Conservation (phyloP, 805 yeast species). For the Saccharomycopsis microspora region DNA sequence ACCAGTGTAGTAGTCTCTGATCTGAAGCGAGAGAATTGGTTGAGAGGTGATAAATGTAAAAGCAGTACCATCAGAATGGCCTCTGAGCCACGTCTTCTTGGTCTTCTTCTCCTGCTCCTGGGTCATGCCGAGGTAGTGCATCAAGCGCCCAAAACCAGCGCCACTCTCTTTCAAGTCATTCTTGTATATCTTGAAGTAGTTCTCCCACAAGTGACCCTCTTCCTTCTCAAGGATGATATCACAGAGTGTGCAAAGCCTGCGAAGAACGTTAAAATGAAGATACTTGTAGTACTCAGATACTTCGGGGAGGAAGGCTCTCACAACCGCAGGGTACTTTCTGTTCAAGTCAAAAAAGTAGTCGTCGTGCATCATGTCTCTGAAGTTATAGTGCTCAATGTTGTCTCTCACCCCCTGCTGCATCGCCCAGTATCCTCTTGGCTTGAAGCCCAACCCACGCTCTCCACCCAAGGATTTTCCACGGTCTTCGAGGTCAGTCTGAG, state of each 20-base stretch:
- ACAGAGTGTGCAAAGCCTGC: constrained; percentile 28
- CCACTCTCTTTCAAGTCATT: constrained; percentile 28
- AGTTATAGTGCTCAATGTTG: constrained; percentile 28
- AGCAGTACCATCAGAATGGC: constrained; percentile 29
- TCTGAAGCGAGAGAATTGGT: constrained; percentile 30
- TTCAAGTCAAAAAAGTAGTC: constrained; percentile 12
- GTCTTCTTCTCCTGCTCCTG: constrained; percentile 24
- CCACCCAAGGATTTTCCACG: constrained; percentile 24
- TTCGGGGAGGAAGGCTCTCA: constrained; percentile 27
- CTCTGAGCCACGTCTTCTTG: constrained; percentile 32
- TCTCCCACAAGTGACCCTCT: constrained; percentile 31
- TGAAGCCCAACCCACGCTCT: constrained; percentile 30
- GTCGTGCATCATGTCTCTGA: constrained; percentile 21
- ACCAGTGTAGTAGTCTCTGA: constrained; percentile 27
- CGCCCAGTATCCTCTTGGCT: constrained; percentile 33
- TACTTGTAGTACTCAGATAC: constrained; percentile 28
- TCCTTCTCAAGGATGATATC: constrained; percentile 34
- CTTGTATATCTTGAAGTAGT: constrained; percentile 25
- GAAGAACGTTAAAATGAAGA: constrained; percentile 28
- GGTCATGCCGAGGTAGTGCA: constrained; percentile 27
- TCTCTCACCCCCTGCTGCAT: constrained; percentile 28
- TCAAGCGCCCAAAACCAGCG: constrained; percentile 28
- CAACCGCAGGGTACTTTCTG: constrained; percentile 31
- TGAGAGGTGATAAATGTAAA: constrained; percentile 31
- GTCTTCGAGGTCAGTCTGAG: constrained; percentile 23